These are phyloP conservation scores for Phaeosphaeria sp. DNA, from an alignment of 2,329 filamentous ascomycete species.

Conservation along the genomic window DNA sequence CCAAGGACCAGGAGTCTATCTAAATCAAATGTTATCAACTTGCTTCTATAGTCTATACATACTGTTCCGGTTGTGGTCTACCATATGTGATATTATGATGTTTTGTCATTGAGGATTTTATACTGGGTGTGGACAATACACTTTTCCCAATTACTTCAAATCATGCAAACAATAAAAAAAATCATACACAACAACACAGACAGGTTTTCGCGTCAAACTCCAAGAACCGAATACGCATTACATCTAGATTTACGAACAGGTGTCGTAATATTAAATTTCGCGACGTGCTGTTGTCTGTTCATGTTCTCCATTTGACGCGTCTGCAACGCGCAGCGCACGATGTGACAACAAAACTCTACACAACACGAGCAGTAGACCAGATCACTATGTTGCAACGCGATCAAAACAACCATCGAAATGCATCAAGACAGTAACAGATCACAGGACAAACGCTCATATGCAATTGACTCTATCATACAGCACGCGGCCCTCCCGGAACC, in stretches of 20 bases:
- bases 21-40: no score
- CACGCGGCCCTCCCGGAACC: not conserved
- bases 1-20: no score
- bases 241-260: not conserved
- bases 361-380: not conserved
- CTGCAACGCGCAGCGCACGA: not conserved
- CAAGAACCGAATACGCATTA: not conserved
- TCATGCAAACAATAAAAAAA: not conserved
- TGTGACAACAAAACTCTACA: not conserved
- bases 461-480: conserved; percentile 6
- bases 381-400: no score
- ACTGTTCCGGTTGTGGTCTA: no score
- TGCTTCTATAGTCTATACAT: no score
- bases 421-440: not conserved
- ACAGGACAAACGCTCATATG: conserved; percentile 9
- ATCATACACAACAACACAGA: not conserved
- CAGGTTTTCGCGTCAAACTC: not conserved
- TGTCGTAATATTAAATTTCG: not conserved
- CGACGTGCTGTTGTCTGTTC: not conserved
- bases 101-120: no score
- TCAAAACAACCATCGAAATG: no score
- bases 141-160: not conserved
- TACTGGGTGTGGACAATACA: no score
- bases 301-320: not conserved
- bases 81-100: no score